A percentile compares a stretch with the other conserved stretches of the same genome.
Evolutionary conservation across 2,329 filamentous ascomycete species (phyloP).

Genomic region (Elsinoe arachidis): DNA sequence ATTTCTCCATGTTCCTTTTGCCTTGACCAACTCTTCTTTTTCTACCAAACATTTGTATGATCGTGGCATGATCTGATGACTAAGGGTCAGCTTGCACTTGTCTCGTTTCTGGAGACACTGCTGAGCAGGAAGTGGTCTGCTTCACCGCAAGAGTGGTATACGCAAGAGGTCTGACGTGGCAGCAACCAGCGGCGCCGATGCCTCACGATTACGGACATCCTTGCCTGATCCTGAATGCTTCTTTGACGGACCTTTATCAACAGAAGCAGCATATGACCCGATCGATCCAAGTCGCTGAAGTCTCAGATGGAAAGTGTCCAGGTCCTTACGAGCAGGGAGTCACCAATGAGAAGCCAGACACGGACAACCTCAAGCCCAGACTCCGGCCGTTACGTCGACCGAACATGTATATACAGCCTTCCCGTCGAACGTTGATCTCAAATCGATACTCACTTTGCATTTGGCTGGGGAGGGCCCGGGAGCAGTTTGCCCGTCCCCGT

Average conservation of each 20-base stretch:
- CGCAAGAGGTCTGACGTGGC: no score
- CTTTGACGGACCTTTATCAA: not conserved
- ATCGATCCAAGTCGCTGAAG: no score
- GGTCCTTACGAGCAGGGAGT: not conserved
- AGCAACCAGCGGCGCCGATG: no score
- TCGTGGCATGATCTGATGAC: not conserved
- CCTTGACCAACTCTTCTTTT: constrained; percentile 1
- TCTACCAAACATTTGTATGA: not conserved
- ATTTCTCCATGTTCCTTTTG: not conserved
- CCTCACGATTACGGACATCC: no score
- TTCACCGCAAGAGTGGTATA: no score
- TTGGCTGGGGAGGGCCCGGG: not conserved
- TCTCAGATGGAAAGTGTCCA: not conserved
- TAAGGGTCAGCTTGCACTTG: not conserved
- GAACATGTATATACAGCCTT: constrained; percentile 1
- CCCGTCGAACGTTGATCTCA: not conserved
- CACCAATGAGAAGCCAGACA: not conserved
- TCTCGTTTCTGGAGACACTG: not conserved
- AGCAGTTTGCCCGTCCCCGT: not conserved
- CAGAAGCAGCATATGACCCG: not conserved
- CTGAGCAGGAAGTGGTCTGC: no score
- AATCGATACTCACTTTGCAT: not conserved
- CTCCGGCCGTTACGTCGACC: not conserved
- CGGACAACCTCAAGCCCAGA: not conserved
- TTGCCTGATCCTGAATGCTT: no score